Percentiles rank a stretch among this genome's conserved stretches.
Conservation (phyloP, 495 filamentous ascomycete genomes). For the Terfezia claveryi region DNA sequence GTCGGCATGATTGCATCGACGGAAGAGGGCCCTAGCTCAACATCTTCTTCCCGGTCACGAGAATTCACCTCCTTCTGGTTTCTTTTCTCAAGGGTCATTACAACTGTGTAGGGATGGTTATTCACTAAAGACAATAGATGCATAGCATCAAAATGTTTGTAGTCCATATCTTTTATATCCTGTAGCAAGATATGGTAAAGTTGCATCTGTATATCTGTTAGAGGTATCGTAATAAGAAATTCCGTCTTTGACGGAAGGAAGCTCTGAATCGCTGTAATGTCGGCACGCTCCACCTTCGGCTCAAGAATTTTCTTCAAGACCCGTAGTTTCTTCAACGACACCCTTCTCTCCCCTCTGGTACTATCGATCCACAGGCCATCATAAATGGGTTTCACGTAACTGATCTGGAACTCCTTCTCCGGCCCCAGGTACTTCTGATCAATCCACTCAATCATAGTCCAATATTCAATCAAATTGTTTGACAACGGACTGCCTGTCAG, state of each 20-base stretch:
- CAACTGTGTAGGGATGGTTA: constrained; percentile 50
- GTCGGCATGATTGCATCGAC: too few species aligned
- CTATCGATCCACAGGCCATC: constrained; percentile 48
- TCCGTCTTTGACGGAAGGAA: constrained; percentile 54
- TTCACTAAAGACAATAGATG: constrained; percentile 40
- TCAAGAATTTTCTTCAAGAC: constrained; percentile 48
- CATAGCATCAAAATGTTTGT: constrained; percentile 11
- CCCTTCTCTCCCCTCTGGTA: constrained; percentile 27
- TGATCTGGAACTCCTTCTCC: constrained; percentile 36
- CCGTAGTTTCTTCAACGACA: constrained; percentile 39
- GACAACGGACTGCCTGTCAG: constrained; percentile 71
- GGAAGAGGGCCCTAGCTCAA: too few species aligned
- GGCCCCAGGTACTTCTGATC: constrained; percentile 55
- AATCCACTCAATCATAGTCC: constrained; percentile 72
- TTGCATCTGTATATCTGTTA: constrained; percentile 41
- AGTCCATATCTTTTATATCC: not conserved
- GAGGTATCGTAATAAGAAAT: constrained; percentile 51
- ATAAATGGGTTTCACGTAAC: constrained; percentile 52
- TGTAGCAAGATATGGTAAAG: constrained; percentile 29
- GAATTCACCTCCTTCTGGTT: too few species aligned
- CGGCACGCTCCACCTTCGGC: constrained; percentile 41
- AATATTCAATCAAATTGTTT: constrained; percentile 67
- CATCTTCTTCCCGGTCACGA: too few species aligned
- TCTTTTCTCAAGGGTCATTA: constrained; percentile 23
- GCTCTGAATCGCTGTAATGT: constrained; percentile 39